phyloP scores from a whole-genome alignment of 306 rosid species.

The Acacia confusa region DNA sequence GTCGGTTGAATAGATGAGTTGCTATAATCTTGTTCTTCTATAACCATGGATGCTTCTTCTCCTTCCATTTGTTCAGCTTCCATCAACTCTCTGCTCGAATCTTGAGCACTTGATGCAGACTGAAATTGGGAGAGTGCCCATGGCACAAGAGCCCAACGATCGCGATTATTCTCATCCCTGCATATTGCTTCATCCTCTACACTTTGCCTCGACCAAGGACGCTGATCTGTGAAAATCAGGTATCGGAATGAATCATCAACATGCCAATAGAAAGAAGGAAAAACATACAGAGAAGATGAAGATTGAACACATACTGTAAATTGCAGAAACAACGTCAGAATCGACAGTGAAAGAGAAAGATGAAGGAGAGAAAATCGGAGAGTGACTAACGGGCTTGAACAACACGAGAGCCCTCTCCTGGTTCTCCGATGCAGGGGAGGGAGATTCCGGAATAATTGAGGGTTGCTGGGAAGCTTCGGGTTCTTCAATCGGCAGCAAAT shows the following conservation, averaged over 20 bases:
- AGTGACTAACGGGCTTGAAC: conserved; percentile 45
- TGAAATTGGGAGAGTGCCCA: conserved; percentile 10
- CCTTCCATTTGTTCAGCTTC: background rate
- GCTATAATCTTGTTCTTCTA: conserved; percentile 1
- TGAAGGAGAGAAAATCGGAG: background rate
- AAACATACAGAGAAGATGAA: background rate
- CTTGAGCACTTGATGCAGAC: background rate
- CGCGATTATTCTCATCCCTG: background rate
- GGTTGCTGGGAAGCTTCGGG: background rate
- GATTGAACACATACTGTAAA: conserved; percentile 42
- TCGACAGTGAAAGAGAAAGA: conserved; percentile 51
- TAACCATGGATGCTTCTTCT: conserved; percentile 7
- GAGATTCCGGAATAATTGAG: background rate
- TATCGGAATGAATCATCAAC: background rate
- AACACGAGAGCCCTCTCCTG: conserved; percentile 74
- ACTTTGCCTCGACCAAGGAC: background rate
- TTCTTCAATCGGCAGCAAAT: background rate
- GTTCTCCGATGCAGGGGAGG: conserved; percentile 19
- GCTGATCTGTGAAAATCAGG: background rate
- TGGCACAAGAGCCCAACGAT: conserved; percentile 9
- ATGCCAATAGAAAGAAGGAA: background rate
- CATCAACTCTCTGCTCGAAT: background rate
- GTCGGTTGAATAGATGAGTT: background rate
- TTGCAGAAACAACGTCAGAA: conserved; percentile 50
- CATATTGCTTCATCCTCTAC: background rate